These are phyloP conservation scores for Dactylorhiza incarnata DNA, from an alignment of 106 monocot species.

Conservation along the genomic window DNA sequence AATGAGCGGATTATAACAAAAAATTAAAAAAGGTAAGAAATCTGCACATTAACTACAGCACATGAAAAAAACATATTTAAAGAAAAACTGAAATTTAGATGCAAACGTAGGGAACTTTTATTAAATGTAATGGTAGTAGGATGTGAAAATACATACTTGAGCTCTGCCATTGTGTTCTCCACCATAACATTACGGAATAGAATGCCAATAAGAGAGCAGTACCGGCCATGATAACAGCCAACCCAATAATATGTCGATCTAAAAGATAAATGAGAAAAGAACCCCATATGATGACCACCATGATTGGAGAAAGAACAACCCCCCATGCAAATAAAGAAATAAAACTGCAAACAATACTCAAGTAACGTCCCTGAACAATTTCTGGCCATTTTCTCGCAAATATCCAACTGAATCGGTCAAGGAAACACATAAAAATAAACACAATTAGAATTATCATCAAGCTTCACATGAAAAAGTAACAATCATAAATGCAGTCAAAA, in stretches of 20 bases:
- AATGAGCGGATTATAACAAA: background rate
- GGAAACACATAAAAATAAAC: background rate
- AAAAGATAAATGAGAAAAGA: conserved; percentile 56
- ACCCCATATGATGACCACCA: conserved; percentile 70
- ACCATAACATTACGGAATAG: conserved; percentile 99
- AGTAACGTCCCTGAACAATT: conserved; percentile 54
- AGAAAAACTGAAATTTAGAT: background rate
- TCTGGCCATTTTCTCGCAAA: conserved; percentile 99
- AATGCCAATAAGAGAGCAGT: conserved; percentile 82
- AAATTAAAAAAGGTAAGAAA: background rate
- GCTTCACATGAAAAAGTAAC: background rate
- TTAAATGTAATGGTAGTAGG: background rate
- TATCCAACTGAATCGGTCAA: conserved; percentile 68
- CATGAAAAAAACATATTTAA: background rate
- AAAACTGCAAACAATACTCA: conserved; percentile 54
- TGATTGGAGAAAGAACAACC: conserved; percentile 65
- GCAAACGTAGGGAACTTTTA: background rate
- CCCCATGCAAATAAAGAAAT: conserved; percentile 65
- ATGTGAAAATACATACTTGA: conserved; percentile 64
- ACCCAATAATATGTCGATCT: conserved; percentile 64
- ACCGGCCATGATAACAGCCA: conserved; percentile 91
- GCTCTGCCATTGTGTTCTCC: conserved; percentile 99
- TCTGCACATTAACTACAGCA: background rate
- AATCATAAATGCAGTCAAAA: background rate
- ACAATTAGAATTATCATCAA: background rate